Evolutionary conservation across 768 basidiomycete genomes (phyloP).

Genomic region (Amanita brunnescens): DNA sequence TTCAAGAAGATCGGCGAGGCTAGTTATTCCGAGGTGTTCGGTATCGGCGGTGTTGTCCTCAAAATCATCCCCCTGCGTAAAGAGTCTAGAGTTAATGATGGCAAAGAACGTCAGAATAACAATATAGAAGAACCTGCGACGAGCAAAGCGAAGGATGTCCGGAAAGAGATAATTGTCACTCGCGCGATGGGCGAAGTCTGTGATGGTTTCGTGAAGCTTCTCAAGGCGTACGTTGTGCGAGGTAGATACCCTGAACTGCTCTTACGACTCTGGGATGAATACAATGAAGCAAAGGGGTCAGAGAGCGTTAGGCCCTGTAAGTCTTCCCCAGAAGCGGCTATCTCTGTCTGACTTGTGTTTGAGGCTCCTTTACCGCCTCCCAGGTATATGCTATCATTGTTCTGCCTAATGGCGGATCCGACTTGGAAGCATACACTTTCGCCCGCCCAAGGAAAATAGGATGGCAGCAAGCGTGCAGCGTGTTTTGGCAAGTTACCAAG

Average conservation of each 20-base stretch:
- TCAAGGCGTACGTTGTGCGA: conserved; percentile 79
- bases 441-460: conserved; percentile 41
- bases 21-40: conserved; percentile 94
- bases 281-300: conserved; percentile 62
- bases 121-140: conserved; percentile 55
- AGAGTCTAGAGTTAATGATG: conserved; percentile 24
- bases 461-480: conserved; percentile 81
- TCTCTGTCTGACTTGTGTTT: conserved; percentile 4
- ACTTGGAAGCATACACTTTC: conserved; percentile 83
- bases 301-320: conserved; percentile 82
- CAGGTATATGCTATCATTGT: conserved; percentile 90
- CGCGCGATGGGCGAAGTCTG: conserved; percentile 69
- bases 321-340: conserved; percentile 3
- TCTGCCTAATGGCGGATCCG: conserved; percentile 85
- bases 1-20: conserved; percentile 95
- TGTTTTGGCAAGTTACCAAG: conserved; percentile 87
- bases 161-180: conserved; percentile 76
- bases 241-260: conserved; percentile 79
- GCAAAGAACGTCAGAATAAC: conserved; percentile 8
- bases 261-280: conserved; percentile 83
- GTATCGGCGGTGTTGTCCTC: conserved; percentile 80
- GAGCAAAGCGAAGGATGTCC: conserved; percentile 64
- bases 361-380: conserved; percentile 65
- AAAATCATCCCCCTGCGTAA: conserved; percentile 77
- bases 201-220: conserved; percentile 69